Conservation (phyloP, 768 basidiomycete species). For the Lentinula lateritia region DNA sequence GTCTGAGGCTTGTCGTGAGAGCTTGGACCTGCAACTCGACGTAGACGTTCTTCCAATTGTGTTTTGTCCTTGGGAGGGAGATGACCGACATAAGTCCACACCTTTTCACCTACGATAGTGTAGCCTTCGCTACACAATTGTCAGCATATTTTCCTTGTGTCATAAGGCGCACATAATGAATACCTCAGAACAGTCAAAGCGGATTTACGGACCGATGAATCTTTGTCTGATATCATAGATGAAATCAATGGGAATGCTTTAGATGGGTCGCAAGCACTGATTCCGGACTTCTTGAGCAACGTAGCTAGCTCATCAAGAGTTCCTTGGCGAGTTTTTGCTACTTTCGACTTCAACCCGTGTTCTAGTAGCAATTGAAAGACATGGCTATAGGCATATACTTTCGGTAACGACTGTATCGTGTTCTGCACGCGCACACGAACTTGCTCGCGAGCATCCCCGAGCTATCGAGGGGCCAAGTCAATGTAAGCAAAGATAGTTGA, state of each 20-base stretch:
- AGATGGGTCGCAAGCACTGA: conserved; percentile 71
- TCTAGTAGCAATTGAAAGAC: conserved; percentile 86
- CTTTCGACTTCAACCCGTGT: conserved; percentile 84
- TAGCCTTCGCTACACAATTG: conserved; percentile 64
- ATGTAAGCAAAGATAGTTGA: not conserved
- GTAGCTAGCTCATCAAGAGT: conserved; percentile 75
- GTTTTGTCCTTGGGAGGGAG: conserved; percentile 86
- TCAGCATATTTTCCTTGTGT: conserved; percentile 7
- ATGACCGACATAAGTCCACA: conserved; percentile 73
- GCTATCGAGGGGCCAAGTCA: conserved; percentile 38
- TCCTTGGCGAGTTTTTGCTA: conserved; percentile 87
- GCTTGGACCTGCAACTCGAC: conserved; percentile 71
- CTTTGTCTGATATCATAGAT: conserved; percentile 82
- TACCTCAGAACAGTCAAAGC: conserved; percentile 79
- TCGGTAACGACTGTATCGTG: conserved; percentile 80
- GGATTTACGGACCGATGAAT: conserved; percentile 83
- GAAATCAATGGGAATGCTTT: conserved; percentile 79
- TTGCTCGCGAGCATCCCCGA: conserved; percentile 87
- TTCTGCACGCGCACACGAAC: conserved; percentile 75
- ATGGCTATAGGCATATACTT: conserved; percentile 90
- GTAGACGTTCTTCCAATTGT: conserved; percentile 84
- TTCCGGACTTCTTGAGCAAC: conserved; percentile 77
- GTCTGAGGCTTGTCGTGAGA: conserved; percentile 37
- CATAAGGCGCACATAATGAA: conserved; percentile 13
- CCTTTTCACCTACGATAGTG: conserved; percentile 75